Evolutionary conservation across 2,329 filamentous ascomycete genomes (phyloP).

Genomic region (Endoconidiophora polonica): DNA sequence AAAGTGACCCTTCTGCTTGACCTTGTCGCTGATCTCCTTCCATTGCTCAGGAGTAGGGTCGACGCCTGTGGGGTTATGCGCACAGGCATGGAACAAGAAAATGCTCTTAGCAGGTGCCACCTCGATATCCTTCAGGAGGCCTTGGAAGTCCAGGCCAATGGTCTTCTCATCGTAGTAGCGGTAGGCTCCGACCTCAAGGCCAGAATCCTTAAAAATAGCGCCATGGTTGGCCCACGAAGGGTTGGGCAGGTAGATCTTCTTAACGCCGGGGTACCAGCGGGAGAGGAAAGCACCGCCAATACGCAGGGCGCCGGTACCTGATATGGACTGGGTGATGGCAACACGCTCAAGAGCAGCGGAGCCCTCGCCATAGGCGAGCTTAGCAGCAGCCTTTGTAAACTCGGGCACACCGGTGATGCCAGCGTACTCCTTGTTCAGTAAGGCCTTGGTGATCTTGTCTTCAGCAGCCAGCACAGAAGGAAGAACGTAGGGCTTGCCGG

Average conservation of each 20-base stretch:
- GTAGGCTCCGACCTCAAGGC: constrained; percentile 85
- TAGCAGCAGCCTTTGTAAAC: constrained; percentile 82
- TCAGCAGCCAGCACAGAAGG: constrained; percentile 84
- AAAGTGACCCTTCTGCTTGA: constrained; percentile 77
- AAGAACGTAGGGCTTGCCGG: constrained; percentile 94
- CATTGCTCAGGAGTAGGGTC: constrained; percentile 87
- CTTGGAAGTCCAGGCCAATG: constrained; percentile 93
- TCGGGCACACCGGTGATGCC: constrained; percentile 91
- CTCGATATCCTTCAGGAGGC: constrained; percentile 81
- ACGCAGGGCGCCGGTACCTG: constrained; percentile 86
- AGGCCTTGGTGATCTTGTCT: constrained; percentile 61
- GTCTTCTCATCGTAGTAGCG: constrained; percentile 99
- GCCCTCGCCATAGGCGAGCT: constrained; percentile 76
- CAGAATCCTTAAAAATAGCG: constrained; percentile 87
- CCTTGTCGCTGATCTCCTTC: constrained; percentile 71
- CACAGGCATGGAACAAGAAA: constrained; percentile 89
- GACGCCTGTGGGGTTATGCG: constrained; percentile 94
- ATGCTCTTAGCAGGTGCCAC: constrained; percentile 71
- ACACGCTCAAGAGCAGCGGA: constrained; percentile 63
- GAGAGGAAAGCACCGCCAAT: constrained; percentile 87
- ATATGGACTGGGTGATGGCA: constrained; percentile 94
- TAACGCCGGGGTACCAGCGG: constrained; percentile 77
- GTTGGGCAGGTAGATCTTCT: constrained; percentile 91
- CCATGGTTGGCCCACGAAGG: constrained; percentile 98
- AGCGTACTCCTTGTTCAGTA: constrained; percentile 92